phyloP scores from a whole-genome alignment of 1,284 basidiomycete species.

The Irpex lacteus region DNA sequence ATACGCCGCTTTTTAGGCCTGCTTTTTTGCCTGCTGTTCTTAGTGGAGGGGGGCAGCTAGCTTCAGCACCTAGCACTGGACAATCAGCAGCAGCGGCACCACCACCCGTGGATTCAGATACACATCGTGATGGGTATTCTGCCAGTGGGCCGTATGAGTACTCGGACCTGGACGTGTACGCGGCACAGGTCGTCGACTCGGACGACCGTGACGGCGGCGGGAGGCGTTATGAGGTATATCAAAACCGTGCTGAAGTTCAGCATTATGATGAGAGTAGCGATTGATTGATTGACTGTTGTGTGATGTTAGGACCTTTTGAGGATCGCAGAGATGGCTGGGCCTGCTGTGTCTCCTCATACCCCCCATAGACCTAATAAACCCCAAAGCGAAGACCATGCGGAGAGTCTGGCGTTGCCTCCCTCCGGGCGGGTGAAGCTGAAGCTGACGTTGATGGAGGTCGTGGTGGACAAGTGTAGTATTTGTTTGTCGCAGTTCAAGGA shows the following conservation, averaged over 20 bases:
- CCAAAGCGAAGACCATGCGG: background rate
- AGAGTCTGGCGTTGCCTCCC: constrained; percentile 34
- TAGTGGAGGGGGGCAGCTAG: no score
- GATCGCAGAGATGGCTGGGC: constrained; percentile 63
- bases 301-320: constrained; percentile 51
- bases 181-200: constrained; percentile 44
- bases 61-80: no score
- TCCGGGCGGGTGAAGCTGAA: constrained; percentile 73
- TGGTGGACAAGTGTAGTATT: constrained; percentile 78
- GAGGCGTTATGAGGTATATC: constrained; percentile 55
- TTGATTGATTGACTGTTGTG: no score
- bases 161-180: constrained; percentile 62
- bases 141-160: constrained; percentile 35
- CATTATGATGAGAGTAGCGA: no score
- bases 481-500: constrained; percentile 77
- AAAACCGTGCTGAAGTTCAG: constrained; percentile 21
- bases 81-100: no score
- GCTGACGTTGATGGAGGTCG: constrained; percentile 64
- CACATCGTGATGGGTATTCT: background rate
- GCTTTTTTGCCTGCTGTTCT: background rate
- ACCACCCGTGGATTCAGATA: no score
- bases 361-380: no score
- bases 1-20: background rate
- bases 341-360: constrained; percentile 34
- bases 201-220: constrained; percentile 42